These are phyloP conservation scores for Uronychia binucleata DNA, from an alignment of 73 alveolate species.

Conservation along the genomic window DNA sequence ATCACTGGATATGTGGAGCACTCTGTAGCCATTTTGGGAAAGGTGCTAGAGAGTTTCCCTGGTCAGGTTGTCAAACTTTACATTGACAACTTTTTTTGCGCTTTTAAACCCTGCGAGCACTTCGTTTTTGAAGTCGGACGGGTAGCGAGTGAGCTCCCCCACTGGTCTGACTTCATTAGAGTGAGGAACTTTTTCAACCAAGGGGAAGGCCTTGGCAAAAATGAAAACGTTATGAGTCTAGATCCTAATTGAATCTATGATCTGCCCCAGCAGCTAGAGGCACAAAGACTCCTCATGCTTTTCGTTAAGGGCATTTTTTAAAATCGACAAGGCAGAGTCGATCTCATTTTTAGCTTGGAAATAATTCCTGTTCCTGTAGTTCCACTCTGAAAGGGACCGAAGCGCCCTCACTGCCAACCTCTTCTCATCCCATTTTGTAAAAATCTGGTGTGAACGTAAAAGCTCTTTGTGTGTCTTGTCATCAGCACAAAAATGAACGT, in stretches of 20 bases:
- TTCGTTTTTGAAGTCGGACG: constrained; percentile 31
- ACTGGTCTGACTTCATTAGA: constrained; percentile 14
- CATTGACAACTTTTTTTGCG: constrained; percentile 45
- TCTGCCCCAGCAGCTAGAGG: constrained; percentile 26
- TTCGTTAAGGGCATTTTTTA: constrained; percentile 8
- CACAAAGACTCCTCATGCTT: constrained; percentile 34
- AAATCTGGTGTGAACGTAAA: background rate
- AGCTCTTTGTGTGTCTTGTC: background rate
- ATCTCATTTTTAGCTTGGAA: background rate
- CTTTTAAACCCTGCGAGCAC: constrained; percentile 26
- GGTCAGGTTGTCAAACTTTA: constrained; percentile 47
- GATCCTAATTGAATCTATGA: constrained; percentile 32
- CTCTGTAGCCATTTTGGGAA: constrained; percentile 52
- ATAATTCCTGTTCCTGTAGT: background rate
- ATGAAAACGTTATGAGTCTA: constrained; percentile 46
- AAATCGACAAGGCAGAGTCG: background rate
- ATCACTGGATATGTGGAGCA: constrained; percentile 58
- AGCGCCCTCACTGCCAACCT: background rate
- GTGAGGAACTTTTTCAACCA: constrained; percentile 33
- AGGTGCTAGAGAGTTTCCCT: constrained; percentile 28
- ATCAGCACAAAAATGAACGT: background rate
- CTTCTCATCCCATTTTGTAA: background rate
- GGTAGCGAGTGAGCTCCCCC: constrained; percentile 50
- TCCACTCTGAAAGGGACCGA: background rate
- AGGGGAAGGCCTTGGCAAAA: constrained; percentile 58